Percentiles rank a stretch among this genome's conserved stretches.
Evolutionary conservation across 2,329 filamentous ascomycete genomes (phyloP).

Genomic region (Fusarium brachygibbosum): DNA sequence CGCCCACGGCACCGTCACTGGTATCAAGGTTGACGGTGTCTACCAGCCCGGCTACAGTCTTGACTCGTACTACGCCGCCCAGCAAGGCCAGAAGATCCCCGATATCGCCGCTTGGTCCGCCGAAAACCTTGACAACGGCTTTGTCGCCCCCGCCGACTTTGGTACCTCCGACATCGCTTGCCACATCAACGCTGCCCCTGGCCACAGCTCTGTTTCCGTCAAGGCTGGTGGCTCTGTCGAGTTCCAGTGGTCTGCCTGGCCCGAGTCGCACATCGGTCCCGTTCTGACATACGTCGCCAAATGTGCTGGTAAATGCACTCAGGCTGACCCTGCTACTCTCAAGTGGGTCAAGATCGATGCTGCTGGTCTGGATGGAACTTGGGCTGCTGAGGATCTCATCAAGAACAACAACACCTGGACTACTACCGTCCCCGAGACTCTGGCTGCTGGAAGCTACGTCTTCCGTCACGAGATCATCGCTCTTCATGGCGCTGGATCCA

Average conservation of each 20-base stretch:
- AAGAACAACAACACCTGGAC: slow-evolving; percentile 56
- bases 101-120: slow-evolving; percentile 57
- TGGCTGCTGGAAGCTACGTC: slow-evolving; percentile 60
- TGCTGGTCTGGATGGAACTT: slow-evolving; percentile 61
- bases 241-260: slow-evolving; percentile 61
- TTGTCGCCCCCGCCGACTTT: slow-evolving; percentile 60
- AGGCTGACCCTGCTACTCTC: slow-evolving; percentile 65
- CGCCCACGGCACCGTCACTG: slow-evolving; percentile 45
- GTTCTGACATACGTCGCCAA: slow-evolving; percentile 75
- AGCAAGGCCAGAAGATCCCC: slow-evolving; percentile 40
- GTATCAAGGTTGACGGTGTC: slow-evolving; percentile 44
- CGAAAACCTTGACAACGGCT: slow-evolving; percentile 64
- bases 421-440: slow-evolving; percentile 54
- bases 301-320: slow-evolving; percentile 66
- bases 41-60: slow-evolving; percentile 37
- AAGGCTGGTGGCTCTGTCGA: slow-evolving; percentile 59
- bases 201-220: slow-evolving; percentile 53
- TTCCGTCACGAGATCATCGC: slow-evolving; percentile 67
- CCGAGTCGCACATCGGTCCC: slow-evolving; percentile 63
- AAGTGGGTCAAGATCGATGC: slow-evolving; percentile 75
- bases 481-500: slow-evolving; percentile 57
- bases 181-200: slow-evolving; percentile 58
- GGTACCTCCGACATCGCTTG: slow-evolving; percentile 61
- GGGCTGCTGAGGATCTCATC: slow-evolving; percentile 60
- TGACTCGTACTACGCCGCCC: slow-evolving; percentile 42